Evolutionary conservation across 495 filamentous ascomycete species (phyloP).

Genomic region (Schizothecium vesticola): DNA sequence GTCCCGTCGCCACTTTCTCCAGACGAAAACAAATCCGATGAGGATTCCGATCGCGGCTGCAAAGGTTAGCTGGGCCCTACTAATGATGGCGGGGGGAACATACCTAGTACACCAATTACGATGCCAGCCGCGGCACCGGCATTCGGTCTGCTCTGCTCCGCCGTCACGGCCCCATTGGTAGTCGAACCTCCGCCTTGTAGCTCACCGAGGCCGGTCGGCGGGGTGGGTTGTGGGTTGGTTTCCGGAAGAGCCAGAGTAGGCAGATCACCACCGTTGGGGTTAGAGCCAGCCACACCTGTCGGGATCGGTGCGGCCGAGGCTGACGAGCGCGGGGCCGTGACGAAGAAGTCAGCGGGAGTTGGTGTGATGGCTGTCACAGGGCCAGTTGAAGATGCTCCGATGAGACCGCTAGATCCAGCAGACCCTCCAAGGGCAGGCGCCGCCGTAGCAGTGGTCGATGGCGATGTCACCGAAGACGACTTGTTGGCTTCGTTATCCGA

Average conservation of each 20-base stretch:
- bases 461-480: background rate
- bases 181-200: background rate
- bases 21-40: slow-evolving; percentile 11
- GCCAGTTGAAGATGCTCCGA: background rate
- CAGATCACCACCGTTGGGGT: background rate
- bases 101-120: slow-evolving; percentile 20
- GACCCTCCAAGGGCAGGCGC: background rate
- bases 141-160: background rate
- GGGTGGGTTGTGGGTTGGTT: background rate
- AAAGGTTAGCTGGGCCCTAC: background rate
- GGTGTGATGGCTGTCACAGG: background rate
- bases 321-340: slow-evolving; percentile 1
- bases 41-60: slow-evolving; percentile 16
- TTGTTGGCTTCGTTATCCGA: background rate
- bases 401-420: background rate
- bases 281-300: background rate
- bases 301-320: background rate
- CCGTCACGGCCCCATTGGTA: background rate
- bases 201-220: background rate
- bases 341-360: background rate
- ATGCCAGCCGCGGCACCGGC: slow-evolving; percentile 16
- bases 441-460: background rate
- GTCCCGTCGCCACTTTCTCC: slow-evolving; percentile 15
- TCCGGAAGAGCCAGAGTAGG: background rate
- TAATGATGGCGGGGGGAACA: background rate